Evolutionary conservation across 1,284 basidiomycete genomes (phyloP), one percentile per base, ranked within the genome.

Genomic region (Papiliotrema laurentii): DNA sequence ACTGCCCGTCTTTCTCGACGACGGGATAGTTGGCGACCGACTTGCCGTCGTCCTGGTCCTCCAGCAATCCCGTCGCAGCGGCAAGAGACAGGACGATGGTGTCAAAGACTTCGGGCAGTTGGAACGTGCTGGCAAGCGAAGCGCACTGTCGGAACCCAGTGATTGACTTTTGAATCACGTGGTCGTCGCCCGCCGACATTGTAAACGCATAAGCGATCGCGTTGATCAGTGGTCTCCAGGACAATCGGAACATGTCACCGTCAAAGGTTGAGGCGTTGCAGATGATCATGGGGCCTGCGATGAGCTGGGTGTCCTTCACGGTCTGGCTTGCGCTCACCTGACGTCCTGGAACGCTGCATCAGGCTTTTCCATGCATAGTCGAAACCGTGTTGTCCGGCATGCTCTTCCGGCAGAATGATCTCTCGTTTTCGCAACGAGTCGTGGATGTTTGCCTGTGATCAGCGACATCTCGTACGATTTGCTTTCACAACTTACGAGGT

Each of bases 331-430:
- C 22, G 43, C 80, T 47, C 53, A 85, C 89, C 89, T 49, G 88
- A 82, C 56, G 84, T 82, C 36, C 87, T 80, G 38, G 92, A 85
- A 31, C 92, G 82, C 41, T 85, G 76, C 43, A 97, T 79, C 25
- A 99, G 77, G 61, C 96, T 91, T 71, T 97, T 97, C 96, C 96
- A 99, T 5, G 94, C 90, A 68, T 96, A 97, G 63, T 98, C 96
- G 68, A 99, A 99, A 1, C 96, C 96, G 33, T 96, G 81, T 70
- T 93, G 90, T 1, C 96, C 96, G 4, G 85, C 87, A 66, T 98
- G 96, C 67, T 99, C 96, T 73, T 98, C 93, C 0, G 96, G 94
- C 84, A 98, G 88, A 43, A 98, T 82, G 54, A 98, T 97, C 75
- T 99, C 96, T 40, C 84, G 80, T 72, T 89, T 93, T 41, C 89